Evolutionary conservation across 805 yeast species (phyloP).

Genomic region (Kazachstania bromeliacearum): DNA sequence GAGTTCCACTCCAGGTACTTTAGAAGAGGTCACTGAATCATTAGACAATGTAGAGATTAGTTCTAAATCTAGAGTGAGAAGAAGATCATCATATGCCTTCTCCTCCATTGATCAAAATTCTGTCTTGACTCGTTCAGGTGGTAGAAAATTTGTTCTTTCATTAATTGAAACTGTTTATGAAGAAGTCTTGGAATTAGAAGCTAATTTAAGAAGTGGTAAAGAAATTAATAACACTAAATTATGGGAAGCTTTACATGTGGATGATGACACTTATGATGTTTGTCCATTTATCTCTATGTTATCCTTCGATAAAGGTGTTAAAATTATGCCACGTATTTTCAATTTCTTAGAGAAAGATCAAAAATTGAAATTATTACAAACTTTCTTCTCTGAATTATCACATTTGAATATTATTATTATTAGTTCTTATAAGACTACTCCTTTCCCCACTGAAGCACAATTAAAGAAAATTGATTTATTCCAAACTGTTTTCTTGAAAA

Average conservation of each 20-base stretch:
- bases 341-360: constrained; percentile 72
- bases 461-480: constrained; percentile 63
- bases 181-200: constrained; percentile 70
- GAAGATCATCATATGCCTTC: constrained; percentile 31
- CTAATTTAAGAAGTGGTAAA: constrained; percentile 51
- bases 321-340: constrained; percentile 79
- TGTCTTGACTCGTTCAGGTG: constrained; percentile 30
- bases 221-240: constrained; percentile 40
- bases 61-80: constrained; percentile 21
- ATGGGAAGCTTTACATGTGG: constrained; percentile 73
- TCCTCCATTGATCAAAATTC: constrained; percentile 28
- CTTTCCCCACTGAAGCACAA: constrained; percentile 43
- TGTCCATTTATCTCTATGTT: constrained; percentile 79
- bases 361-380: constrained; percentile 64
- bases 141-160: constrained; percentile 48
- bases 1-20: constrained; percentile 13
- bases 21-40: constrained; percentile 27
- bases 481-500: constrained; percentile 72
- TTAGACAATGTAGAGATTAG: constrained; percentile 25
- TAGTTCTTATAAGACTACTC: constrained; percentile 68
- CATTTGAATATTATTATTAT: constrained; percentile 66
- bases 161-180: constrained; percentile 72
- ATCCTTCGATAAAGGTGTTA: constrained; percentile 79
- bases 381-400: constrained; percentile 71
- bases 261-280: constrained; percentile 47